Evolutionary conservation across 140 eudicot genomes (phyloP).

Genomic region (Anethum foeniculum): DNA sequence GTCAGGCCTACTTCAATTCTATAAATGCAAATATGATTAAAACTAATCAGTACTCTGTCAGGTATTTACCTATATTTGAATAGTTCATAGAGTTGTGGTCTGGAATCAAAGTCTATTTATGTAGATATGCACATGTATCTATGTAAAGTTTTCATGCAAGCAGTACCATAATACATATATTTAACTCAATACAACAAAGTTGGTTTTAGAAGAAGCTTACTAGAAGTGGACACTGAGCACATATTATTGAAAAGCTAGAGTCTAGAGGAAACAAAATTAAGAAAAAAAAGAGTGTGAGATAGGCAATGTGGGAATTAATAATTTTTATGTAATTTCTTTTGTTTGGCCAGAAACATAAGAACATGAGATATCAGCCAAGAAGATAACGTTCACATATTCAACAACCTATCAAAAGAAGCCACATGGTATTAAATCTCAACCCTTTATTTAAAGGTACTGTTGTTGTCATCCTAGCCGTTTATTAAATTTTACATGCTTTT

Average conservation of each 20-base stretch:
- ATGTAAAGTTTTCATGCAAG: conserved; percentile 3
- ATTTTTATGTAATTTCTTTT: background rate
- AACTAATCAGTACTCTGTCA: background rate
- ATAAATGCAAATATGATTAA: background rate
- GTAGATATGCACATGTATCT: background rate
- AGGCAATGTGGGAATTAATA: background rate
- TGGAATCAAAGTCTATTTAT: background rate
- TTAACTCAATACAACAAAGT: background rate
- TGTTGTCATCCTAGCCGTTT: background rate
- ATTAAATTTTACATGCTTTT: background rate
- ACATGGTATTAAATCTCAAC: background rate
- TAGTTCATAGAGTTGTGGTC: background rate
- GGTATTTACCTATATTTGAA: background rate
- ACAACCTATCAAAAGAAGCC: background rate
- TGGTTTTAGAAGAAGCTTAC: background rate
- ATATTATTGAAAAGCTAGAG: background rate
- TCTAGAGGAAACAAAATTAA: background rate
- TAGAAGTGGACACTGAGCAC: background rate
- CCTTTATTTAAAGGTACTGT: background rate
- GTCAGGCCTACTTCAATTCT: background rate
- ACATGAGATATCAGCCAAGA: conserved; percentile 5
- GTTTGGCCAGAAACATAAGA: conserved; percentile 13
- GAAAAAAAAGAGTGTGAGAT: background rate
- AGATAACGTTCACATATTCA: conserved; percentile 28
- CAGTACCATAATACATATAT: background rate